Conservation (phyloP, 345 rosid species). For the Aethionema arabicum region DNA sequence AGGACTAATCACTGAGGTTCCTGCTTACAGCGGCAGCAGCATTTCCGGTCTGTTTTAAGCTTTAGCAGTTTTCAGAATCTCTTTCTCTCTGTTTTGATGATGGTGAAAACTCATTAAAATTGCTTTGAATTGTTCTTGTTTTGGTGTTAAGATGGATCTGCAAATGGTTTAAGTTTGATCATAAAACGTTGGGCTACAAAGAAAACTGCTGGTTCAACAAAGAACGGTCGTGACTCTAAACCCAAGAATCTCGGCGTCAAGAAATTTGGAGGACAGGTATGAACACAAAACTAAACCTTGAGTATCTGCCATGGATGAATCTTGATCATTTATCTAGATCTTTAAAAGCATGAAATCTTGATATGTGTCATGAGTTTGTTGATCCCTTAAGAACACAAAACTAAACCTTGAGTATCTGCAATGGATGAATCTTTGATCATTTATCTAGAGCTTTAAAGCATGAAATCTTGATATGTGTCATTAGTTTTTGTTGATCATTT, state of each 20-base stretch:
- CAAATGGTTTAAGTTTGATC: slow-evolving; percentile 64
- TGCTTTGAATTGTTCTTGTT: not conserved
- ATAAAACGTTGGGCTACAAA: slow-evolving; percentile 88
- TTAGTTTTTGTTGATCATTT: no score
- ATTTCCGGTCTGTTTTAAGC: slow-evolving; percentile 31
- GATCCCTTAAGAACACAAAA: no score
- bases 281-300: not conserved
- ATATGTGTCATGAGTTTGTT: not conserved
- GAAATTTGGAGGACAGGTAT: slow-evolving; percentile 93
- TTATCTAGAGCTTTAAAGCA: no score
- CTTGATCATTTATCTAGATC: no score
- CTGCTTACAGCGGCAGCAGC: slow-evolving; percentile 43
- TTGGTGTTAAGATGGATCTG: slow-evolving; percentile 47
- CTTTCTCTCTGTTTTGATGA: not conserved
- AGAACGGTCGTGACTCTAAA: slow-evolving; percentile 81
- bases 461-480: no score
- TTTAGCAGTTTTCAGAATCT: slow-evolving; percentile 1
- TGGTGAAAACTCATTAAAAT: slow-evolving; percentile 1
- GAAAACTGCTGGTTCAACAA: slow-evolving; percentile 80
- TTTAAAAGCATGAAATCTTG: not conserved
- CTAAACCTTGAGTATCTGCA: no score
- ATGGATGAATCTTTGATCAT: no score
- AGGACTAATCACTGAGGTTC: slow-evolving; percentile 46
- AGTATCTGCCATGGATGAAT: not conserved
- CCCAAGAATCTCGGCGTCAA: slow-evolving; percentile 93